phyloP scores from a whole-genome alignment of 1,284 basidiomycete genomes.

The Tremellales sp. region DNA sequence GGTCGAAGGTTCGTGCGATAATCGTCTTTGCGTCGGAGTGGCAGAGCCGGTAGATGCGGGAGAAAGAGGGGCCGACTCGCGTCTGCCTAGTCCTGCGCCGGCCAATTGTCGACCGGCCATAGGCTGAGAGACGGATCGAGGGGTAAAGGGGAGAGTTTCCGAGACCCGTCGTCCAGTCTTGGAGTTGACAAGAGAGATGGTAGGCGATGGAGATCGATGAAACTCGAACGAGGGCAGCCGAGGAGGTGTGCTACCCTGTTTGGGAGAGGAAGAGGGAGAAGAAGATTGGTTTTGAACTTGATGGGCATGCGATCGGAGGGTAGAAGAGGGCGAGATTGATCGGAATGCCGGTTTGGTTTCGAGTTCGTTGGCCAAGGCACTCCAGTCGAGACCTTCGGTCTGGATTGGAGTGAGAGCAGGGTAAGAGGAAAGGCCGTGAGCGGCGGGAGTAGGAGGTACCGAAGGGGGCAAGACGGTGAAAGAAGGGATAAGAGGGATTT shows the following conservation, averaged over 20 bases:
- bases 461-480: conserved; percentile 32
- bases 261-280: conserved; percentile 4
- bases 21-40: conserved; percentile 6
- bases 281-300: not conserved
- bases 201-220: conserved; percentile 58
- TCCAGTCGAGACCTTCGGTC: conserved; percentile 35
- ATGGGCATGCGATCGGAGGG: conserved; percentile 35
- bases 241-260: conserved; percentile 17
- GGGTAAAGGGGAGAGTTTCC: conserved; percentile 18
- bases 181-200: conserved; percentile 20
- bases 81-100: conserved; percentile 10
- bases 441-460: conserved; percentile 27
- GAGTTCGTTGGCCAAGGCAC: conserved; percentile 30
- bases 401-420: conserved; percentile 18
- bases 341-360: conserved; percentile 39
- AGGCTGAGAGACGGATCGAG: conserved; percentile 19
- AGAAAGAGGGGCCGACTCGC: conserved; percentile 17
- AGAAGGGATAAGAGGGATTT: conserved; percentile 23
- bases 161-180: conserved; percentile 15
- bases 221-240: conserved; percentile 38
- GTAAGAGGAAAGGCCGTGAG: conserved; percentile 17
- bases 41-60: conserved; percentile 2
- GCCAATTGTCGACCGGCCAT: conserved; percentile 17
- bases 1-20: conserved; percentile 1
- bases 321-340: conserved; percentile 39